A percentile compares a stretch with the other conserved stretches of the same genome.
Evolutionary conservation across 768 basidiomycete species (phyloP).

Genomic region (Calocybe cyanea): DNA sequence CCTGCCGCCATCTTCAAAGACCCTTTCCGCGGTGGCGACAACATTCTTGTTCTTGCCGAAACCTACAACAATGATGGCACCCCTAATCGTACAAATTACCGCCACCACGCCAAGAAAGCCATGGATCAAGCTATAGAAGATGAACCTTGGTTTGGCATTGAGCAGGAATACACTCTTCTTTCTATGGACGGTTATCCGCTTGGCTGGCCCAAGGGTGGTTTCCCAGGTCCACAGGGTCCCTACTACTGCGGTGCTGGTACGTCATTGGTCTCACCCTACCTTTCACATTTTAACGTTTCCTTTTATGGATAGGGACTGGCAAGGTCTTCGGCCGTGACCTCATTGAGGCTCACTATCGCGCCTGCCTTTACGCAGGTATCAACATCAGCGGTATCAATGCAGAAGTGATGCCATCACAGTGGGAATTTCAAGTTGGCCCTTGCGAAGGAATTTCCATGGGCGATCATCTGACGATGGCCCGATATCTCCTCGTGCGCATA

Average conservation of each 20-base stretch:
- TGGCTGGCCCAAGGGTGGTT: constrained; percentile 99
- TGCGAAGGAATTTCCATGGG: constrained; percentile 98
- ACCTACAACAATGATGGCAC: constrained; percentile 99
- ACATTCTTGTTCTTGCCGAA: constrained; percentile 95
- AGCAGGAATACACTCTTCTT: constrained; percentile 99
- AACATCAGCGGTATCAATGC: constrained; percentile 99
- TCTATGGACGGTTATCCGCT: constrained; percentile 86
- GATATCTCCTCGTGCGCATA: constrained; percentile 91
- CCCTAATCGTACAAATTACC: constrained; percentile 94
- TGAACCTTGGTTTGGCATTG: constrained; percentile 95
- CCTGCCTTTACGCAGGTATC: constrained; percentile 91
- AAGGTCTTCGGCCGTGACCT: constrained; percentile 98
- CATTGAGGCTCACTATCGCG: constrained; percentile 98
- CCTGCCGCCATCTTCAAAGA: constrained; percentile 98
- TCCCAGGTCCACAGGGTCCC: constrained; percentile 98
- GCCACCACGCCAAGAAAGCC: constrained; percentile 89
- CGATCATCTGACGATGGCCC: constrained; percentile 99
- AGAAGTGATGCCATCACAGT: constrained; percentile 99
- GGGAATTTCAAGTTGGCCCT: constrained; percentile 99
- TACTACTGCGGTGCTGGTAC: constrained; percentile 99
- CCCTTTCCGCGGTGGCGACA: constrained; percentile 98
- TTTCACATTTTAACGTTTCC: neutral
- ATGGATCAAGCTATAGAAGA: constrained; percentile 87
- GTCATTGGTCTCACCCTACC: constrained; percentile 20
- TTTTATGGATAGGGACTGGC: constrained; percentile 65